A percentile compares a stretch with the other conserved stretches of the same genome.
These are phyloP conservation scores for Cystobasidiaceae sp. DNA, from an alignment of 1,284 basidiomycete genomes.

Conservation along the genomic window DNA sequence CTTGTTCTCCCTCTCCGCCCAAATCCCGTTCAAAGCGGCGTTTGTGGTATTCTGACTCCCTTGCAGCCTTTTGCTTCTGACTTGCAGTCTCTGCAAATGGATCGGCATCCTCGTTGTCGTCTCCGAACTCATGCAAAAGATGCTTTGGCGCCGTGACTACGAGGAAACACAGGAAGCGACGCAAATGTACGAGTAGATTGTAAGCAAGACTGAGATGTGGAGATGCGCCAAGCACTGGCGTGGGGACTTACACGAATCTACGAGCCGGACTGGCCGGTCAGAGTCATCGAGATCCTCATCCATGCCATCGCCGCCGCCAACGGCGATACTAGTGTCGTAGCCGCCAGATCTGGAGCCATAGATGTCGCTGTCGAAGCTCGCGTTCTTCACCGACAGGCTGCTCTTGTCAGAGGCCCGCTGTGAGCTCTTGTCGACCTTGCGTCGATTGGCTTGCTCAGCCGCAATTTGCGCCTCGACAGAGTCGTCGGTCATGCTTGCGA, in stretches of 20 bases:
- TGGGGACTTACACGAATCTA: slow-evolving; percentile 29
- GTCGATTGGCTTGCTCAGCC: slow-evolving; percentile 23
- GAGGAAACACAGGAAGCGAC: too few species aligned
- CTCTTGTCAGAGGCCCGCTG: slow-evolving; percentile 28
- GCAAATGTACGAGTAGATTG: too few species aligned
- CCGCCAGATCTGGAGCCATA: slow-evolving; percentile 13
- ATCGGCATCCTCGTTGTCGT: slow-evolving; percentile 83
- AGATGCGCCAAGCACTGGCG: too few species aligned
- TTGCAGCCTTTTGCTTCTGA: slow-evolving; percentile 84
- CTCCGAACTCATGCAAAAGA: slow-evolving; percentile 83
- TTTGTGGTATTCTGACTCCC: slow-evolving; percentile 94
- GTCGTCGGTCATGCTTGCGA: slow-evolving; percentile 10
- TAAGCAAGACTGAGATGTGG: too few species aligned
- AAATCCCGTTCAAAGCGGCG: slow-evolving; percentile 74
- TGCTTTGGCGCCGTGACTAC: slow-evolving; percentile 87
- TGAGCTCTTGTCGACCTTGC: slow-evolving; percentile 18
- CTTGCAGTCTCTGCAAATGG: slow-evolving; percentile 89
- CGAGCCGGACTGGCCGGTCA: slow-evolving; percentile 33
- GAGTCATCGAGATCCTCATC: slow-evolving; percentile 33
- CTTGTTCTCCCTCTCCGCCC: slow-evolving; percentile 49
- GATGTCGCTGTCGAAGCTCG: slow-evolving; percentile 29
- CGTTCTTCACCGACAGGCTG: slow-evolving; percentile 21
- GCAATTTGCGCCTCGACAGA: slow-evolving; percentile 28
- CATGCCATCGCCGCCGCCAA: slow-evolving; percentile 18
- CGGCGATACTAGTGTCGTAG: slow-evolving; percentile 30